Percentiles rank a stretch among this genome's conserved stretches.
Conservation (phyloP, 495 filamentous ascomycete species). For the Physcia stellaris region DNA sequence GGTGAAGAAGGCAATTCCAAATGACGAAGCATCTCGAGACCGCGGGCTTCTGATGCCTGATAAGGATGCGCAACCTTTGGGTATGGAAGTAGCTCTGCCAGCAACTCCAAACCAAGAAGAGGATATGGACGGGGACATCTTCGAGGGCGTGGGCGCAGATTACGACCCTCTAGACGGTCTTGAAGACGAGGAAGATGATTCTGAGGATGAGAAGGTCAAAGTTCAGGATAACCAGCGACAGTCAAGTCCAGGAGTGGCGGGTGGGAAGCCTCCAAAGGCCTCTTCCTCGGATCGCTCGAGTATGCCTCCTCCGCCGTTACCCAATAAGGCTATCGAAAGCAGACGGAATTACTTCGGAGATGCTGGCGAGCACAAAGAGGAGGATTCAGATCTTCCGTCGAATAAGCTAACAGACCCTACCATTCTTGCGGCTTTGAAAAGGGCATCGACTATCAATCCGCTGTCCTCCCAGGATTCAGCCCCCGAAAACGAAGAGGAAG, state of each 20-base stretch:
- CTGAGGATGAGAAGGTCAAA: slow-evolving; percentile 21
- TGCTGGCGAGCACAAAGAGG: slow-evolving; percentile 6
- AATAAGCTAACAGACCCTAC: slow-evolving; percentile 57
- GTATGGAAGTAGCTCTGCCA: slow-evolving; percentile 64
- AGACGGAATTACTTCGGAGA: slow-evolving; percentile 49
- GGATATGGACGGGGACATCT: slow-evolving; percentile 59
- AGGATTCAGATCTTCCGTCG: slow-evolving; percentile 32
- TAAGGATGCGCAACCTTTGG: slow-evolving; percentile 50
- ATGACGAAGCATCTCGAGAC: slow-evolving; percentile 20
- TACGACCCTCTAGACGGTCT: slow-evolving; percentile 76
- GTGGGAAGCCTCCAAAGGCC: slow-evolving; percentile 11
- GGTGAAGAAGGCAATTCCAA: slow-evolving; percentile 40
- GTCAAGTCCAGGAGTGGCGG: not conserved
- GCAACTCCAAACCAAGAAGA: slow-evolving; percentile 30
- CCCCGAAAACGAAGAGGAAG: slow-evolving; percentile 29
- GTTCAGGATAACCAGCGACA: slow-evolving; percentile 10
- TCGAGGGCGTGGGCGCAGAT: slow-evolving; percentile 71
- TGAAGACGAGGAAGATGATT: slow-evolving; percentile 32
- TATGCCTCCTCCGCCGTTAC: slow-evolving; percentile 27
- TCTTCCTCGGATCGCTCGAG: slow-evolving; percentile 15
- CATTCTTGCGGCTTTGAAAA: slow-evolving; percentile 71
- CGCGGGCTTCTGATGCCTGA: slow-evolving; percentile 48
- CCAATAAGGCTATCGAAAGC: slow-evolving; percentile 6
- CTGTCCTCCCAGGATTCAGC: slow-evolving; percentile 27
- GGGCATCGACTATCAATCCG: slow-evolving; percentile 60